Percentiles rank a stretch among this genome's conserved stretches.
Conservation (phyloP, 306 rosid species). For the Mucuna pruriens region DNA sequence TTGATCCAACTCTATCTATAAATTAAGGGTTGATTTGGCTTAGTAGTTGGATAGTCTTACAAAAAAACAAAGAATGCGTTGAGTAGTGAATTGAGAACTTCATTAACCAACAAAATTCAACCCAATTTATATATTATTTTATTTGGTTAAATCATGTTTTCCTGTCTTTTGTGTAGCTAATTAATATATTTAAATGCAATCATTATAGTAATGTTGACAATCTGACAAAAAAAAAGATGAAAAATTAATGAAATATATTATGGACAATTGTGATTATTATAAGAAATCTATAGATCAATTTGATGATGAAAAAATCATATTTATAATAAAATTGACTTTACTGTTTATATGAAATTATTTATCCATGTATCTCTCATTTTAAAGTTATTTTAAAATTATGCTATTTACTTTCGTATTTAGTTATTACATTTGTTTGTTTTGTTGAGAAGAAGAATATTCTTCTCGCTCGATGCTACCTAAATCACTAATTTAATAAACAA, state of each 20-base stretch:
- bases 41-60: background rate
- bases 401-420: background rate
- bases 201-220: background rate
- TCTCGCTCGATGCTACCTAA: background rate
- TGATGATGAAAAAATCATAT: background rate
- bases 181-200: background rate
- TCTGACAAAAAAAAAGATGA: background rate
- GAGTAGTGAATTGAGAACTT: background rate
- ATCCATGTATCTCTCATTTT: background rate
- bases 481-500: no score
- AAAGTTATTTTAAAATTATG: background rate
- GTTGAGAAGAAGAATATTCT: background rate
- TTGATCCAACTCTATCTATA: background rate
- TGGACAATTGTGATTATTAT: background rate
- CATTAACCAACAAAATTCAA: background rate
- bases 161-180: background rate
- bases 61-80: background rate
- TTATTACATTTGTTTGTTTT: background rate
- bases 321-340: background rate
- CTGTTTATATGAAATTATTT: background rate
- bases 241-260: background rate
- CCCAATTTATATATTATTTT: background rate
- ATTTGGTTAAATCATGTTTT: background rate
- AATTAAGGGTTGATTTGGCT: background rate
- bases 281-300: background rate